These are phyloP conservation scores for Trypanosomatidae sp. DNA, from an alignment of 208 protist species.

Conservation along the genomic window DNA sequence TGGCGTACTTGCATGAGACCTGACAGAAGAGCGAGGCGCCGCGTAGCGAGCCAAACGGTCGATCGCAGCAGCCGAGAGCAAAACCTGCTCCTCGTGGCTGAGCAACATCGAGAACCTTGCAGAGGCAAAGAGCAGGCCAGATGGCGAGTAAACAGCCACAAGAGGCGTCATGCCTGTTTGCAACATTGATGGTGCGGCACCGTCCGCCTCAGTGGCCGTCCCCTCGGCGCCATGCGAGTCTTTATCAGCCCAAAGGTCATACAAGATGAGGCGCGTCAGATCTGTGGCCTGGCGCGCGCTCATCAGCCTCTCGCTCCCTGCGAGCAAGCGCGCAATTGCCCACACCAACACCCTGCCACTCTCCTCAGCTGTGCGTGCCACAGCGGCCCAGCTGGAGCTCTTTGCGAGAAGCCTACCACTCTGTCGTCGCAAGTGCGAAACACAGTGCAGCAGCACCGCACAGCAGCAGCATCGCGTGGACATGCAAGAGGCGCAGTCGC, in stretches of 20 bases:
- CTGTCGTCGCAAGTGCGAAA: conserved; percentile 4
- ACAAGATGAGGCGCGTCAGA: conserved; percentile 13
- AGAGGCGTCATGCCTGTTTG: conserved; percentile 9
- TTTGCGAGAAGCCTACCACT: neutral
- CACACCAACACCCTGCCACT: conserved; percentile 9
- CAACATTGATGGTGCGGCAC: neutral
- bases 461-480: neutral
- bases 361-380: conserved; percentile 20
- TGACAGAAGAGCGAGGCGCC: neutral
- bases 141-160: conserved; percentile 54
- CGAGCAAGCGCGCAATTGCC: conserved; percentile 10
- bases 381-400: conserved; percentile 16
- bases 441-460: neutral
- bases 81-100: conserved; percentile 37
- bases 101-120: conserved; percentile 30
- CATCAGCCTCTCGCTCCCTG: conserved; percentile 3
- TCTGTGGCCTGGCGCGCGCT: neutral
- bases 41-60: conserved; percentile 34
- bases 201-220: neutral
- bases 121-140: conserved; percentile 56
- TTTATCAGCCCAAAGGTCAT: conserved; percentile 10
- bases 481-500: neutral
- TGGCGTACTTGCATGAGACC: neutral
- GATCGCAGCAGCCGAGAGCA: conserved; percentile 50
- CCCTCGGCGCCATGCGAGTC: neutral